Conservation (phyloP, 495 filamentous ascomycete genomes). For the Hypoxylon cercidicola region DNA sequence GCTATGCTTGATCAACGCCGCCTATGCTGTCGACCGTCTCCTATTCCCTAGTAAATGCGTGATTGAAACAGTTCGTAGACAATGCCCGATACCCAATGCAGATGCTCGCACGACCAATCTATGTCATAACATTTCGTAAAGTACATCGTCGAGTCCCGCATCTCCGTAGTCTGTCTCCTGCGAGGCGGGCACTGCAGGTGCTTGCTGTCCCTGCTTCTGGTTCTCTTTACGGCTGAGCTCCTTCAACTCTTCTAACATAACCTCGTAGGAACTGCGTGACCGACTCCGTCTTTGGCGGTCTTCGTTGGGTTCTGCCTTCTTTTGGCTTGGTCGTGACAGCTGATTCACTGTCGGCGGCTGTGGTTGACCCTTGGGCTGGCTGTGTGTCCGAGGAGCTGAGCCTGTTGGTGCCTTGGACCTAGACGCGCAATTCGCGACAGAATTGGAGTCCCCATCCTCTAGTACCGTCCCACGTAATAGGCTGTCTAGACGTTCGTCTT, state of each 20-base stretch:
- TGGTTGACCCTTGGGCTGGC: constrained; percentile 14
- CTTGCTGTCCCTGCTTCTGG: constrained; percentile 9
- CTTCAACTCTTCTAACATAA: constrained; percentile 42
- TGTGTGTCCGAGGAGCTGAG: constrained; percentile 3
- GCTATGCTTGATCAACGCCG: too few relatives aligned
- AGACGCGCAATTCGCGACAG: neutral
- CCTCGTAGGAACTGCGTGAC: constrained; percentile 40
- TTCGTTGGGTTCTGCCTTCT: constrained; percentile 7
- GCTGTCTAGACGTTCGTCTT: constrained; percentile 20
- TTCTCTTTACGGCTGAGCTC: constrained; percentile 34
- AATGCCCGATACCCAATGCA: neutral
- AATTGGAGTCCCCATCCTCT: neutral
- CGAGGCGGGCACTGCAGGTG: constrained; percentile 34
- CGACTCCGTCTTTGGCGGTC: constrained; percentile 16
- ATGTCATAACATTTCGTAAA: constrained; percentile 29
- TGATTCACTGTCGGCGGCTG: constrained; percentile 30
- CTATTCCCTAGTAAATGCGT: too few relatives aligned
- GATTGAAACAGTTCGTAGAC: neutral
- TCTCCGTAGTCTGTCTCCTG: constrained; percentile 58
- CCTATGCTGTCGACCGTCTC: too few relatives aligned
- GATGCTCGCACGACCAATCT: neutral
- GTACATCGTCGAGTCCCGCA: constrained; percentile 46
- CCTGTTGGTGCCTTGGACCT: neutral
- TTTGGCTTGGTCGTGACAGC: constrained; percentile 16
- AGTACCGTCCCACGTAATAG: neutral